phyloP scores from a whole-genome alignment of 306 rosid species.

The Vigna reflexopilosa region DNA sequence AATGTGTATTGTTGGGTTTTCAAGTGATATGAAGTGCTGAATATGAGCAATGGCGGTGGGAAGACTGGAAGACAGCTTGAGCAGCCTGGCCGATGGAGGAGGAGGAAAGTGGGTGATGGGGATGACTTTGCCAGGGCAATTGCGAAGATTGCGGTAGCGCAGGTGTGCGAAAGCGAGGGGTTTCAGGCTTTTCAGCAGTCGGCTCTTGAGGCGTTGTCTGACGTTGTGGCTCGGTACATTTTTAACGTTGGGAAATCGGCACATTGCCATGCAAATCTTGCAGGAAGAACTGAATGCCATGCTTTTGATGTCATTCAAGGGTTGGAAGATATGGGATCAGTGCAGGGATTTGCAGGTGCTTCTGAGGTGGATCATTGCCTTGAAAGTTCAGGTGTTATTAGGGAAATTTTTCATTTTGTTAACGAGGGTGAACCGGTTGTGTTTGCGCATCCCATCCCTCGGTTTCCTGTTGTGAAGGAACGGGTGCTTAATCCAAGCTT shows the following conservation, averaged over 20 bases:
- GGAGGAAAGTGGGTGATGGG: slow-evolving; percentile 60
- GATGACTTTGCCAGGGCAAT: slow-evolving; percentile 70
- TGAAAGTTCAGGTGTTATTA: slow-evolving; percentile 63
- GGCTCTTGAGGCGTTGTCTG: slow-evolving; percentile 65
- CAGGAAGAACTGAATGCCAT: slow-evolving; percentile 76
- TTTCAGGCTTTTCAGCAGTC: slow-evolving; percentile 83
- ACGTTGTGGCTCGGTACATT: slow-evolving; percentile 63
- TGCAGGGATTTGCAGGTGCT: slow-evolving; percentile 81
- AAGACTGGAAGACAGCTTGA: slow-evolving; percentile 77
- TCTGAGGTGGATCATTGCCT: slow-evolving; percentile 74
- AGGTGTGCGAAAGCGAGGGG: slow-evolving; percentile 79
- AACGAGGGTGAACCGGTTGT: slow-evolving; percentile 50
- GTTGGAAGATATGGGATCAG: slow-evolving; percentile 72
- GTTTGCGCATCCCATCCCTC: slow-evolving; percentile 67
- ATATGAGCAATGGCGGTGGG: slow-evolving; percentile 93
- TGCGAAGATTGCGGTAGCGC: slow-evolving; percentile 66
- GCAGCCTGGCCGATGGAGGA: slow-evolving; percentile 50
- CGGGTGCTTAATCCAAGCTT: slow-evolving; percentile 62
- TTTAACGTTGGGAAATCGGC: slow-evolving; percentile 70
- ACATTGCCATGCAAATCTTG: slow-evolving; percentile 62
- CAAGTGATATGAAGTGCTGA: slow-evolving; percentile 82
- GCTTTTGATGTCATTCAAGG: slow-evolving; percentile 77
- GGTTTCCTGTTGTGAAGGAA: slow-evolving; percentile 72
- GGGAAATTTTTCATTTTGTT: slow-evolving; percentile 60
- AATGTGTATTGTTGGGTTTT: slow-evolving; percentile 43